These are phyloP conservation scores for Nicotiana benthamiana DNA, from an alignment of 257 asterid species.

Conservation along the genomic window DNA sequence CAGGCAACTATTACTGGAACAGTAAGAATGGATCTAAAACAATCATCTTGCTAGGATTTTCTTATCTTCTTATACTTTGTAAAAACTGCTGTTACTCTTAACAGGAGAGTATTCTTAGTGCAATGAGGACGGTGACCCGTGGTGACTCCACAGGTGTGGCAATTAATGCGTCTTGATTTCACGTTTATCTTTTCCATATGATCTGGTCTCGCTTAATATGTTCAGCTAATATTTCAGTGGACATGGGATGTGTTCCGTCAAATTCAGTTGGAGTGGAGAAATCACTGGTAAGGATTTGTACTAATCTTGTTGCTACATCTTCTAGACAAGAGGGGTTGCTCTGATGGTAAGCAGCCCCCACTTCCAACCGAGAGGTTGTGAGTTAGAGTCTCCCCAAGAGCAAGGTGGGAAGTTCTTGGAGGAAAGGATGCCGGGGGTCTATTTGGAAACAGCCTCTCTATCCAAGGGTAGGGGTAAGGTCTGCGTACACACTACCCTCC, in stretches of 20 bases:
- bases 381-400: no score
- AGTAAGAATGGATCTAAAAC: slow-evolving; percentile 34
- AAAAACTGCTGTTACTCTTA: background rate
- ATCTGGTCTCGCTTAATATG: slow-evolving; percentile 12
- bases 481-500: no score
- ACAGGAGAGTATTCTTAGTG: slow-evolving; percentile 61
- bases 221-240: slow-evolving; percentile 26
- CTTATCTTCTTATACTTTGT: background rate
- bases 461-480: no score
- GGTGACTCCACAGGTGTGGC: slow-evolving; percentile 60
- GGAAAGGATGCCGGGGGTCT: no score
- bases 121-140: slow-evolving; percentile 55
- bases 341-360: no score
- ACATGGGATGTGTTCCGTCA: slow-evolving; percentile 24
- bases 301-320: background rate
- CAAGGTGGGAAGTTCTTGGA: no score
- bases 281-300: slow-evolving; percentile 44
- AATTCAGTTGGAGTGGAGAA: slow-evolving; percentile 38
- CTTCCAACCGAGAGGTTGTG: no score
- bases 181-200: background rate
- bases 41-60: background rate
- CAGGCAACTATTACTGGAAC: slow-evolving; percentile 68
- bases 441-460: no score
- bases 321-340: no score
- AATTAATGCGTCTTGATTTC: slow-evolving; percentile 1